Conservation (phyloP, 352 stramenopile genomes). For the Pythium plurisporium region DNA sequence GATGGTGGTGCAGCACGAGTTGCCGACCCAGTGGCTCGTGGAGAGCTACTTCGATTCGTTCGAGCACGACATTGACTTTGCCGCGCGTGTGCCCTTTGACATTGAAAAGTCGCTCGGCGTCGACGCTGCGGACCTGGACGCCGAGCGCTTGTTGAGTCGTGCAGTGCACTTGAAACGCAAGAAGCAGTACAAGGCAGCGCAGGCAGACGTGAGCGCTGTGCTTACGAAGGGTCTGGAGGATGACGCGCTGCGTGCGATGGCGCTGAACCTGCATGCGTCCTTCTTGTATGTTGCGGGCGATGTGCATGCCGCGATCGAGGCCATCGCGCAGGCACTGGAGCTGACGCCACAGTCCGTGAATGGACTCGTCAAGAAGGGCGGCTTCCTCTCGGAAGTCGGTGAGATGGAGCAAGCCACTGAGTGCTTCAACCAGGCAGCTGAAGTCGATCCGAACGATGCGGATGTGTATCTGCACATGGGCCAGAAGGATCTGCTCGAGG, state of each 20-base stretch:
- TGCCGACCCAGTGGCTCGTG: conserved; percentile 74
- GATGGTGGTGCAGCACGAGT: conserved; percentile 70
- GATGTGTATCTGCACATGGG: conserved; percentile 79
- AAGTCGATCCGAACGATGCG: conserved; percentile 67
- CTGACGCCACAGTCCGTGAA: conserved; percentile 57
- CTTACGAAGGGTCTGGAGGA: conserved; percentile 37
- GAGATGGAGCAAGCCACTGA: conserved; percentile 53
- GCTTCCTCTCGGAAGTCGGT: conserved; percentile 73
- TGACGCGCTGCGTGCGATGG: conserved; percentile 41
- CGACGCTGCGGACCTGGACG: conserved; percentile 40
- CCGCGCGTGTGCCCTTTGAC: conserved; percentile 48
- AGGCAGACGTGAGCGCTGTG: conserved; percentile 40
- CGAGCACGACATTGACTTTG: conserved; percentile 69
- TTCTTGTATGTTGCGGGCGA: conserved; percentile 77
- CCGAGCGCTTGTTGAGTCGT: conserved; percentile 49
- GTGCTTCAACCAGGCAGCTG: conserved; percentile 62
- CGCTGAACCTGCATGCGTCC: conserved; percentile 76
- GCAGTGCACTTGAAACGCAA: conserved; percentile 67
- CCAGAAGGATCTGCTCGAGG: conserved; percentile 77
- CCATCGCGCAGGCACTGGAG: conserved; percentile 55
- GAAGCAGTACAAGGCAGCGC: conserved; percentile 43
- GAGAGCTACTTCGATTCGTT: conserved; percentile 86
- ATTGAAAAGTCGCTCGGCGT: conserved; percentile 48
- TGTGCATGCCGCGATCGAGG: conserved; percentile 61
- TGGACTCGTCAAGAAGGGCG: conserved; percentile 75